These are phyloP conservation scores for Didymella pinodella DNA, from an alignment of 2,329 filamentous ascomycete genomes.

Conservation along the genomic window DNA sequence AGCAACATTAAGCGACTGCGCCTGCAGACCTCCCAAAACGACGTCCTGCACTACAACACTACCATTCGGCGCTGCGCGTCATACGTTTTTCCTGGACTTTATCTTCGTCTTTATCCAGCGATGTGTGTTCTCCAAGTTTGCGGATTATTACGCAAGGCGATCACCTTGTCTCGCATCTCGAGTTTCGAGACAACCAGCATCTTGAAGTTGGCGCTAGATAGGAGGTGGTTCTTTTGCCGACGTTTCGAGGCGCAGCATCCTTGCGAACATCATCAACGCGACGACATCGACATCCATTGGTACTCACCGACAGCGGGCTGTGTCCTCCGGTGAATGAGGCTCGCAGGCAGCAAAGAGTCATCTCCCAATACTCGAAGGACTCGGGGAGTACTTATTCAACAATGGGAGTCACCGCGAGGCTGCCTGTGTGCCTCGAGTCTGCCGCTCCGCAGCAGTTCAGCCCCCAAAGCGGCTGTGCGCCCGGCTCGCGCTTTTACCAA, in stretches of 20 bases:
- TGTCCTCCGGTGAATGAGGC: constrained; percentile 41
- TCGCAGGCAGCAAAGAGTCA: constrained; percentile 29
- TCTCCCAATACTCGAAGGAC: constrained; percentile 32
- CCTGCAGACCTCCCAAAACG: constrained; percentile 15
- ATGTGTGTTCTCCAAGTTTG: constrained; percentile 12
- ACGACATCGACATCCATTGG: constrained; percentile 20
- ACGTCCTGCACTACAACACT: constrained; percentile 15
- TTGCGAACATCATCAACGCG: constrained; percentile 13
- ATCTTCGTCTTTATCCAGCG: constrained; percentile 6
- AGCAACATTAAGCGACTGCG: constrained; percentile 30
- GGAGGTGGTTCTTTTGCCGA: constrained; percentile 4
- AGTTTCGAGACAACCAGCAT: constrained; percentile 9
- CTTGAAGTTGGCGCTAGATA: constrained; percentile 7
- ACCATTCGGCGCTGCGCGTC: constrained; percentile 27
- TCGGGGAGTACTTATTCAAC: constrained; percentile 42
- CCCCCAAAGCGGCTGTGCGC: constrained; percentile 41
- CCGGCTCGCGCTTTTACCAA: constrained; percentile 27
- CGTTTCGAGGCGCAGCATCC: constrained; percentile 35
- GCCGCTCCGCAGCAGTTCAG: constrained; percentile 31
- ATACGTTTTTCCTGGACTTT: constrained; percentile 31
- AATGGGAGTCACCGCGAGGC: constrained; percentile 19
- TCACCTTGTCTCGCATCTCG: constrained; percentile 19
- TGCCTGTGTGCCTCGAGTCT: constrained; percentile 39
- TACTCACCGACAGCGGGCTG: constrained; percentile 36
- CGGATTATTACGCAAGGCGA: constrained; percentile 16